These are phyloP conservation scores for Mycena vitilis DNA, from an alignment of 768 basidiomycete genomes.

Conservation along the genomic window DNA sequence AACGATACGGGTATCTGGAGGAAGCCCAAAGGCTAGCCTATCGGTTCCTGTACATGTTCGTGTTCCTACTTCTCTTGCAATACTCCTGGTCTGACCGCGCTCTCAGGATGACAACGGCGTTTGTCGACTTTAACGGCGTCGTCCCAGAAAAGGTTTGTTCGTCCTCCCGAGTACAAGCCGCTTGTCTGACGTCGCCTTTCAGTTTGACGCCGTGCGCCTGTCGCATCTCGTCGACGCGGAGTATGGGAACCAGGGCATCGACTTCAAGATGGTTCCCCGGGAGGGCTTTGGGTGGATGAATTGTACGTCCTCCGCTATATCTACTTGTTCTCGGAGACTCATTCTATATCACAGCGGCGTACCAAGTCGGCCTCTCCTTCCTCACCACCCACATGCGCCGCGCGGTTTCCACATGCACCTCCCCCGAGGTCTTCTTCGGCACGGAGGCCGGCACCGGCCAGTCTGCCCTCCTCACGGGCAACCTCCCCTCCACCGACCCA, in stretches of 20 bases:
- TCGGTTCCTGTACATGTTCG: constrained; percentile 96
- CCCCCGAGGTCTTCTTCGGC: constrained; percentile 90
- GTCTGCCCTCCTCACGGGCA: constrained; percentile 49
- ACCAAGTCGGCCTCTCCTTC: constrained; percentile 96
- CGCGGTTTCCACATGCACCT: constrained; percentile 94
- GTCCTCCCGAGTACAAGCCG: not conserved
- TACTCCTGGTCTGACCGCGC: not conserved
- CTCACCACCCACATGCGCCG: constrained; percentile 94
- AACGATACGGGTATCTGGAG: constrained; percentile 94
- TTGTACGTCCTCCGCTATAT: constrained; percentile 58
- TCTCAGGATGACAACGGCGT: constrained; percentile 89
- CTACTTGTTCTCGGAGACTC: not conserved
- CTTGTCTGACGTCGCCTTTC: constrained; percentile 21
- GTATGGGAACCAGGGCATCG: constrained; percentile 95
- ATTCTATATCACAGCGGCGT: constrained; percentile 72
- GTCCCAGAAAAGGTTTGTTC: constrained; percentile 89
- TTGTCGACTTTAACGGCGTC: constrained; percentile 97
- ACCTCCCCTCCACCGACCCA: constrained; percentile 61
- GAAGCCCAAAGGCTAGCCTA: constrained; percentile 95
- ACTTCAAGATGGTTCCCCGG: constrained; percentile 97
- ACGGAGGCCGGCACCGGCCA: constrained; percentile 52
- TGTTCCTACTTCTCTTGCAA: constrained; percentile 8
- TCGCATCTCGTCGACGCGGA: constrained; percentile 98
- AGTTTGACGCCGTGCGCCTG: constrained; percentile 96
- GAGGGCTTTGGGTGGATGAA: constrained; percentile 99